Evolutionary conservation across 2,329 filamentous ascomycete genomes (phyloP).

Genomic region (Microcyclospora tardicrescens): DNA sequence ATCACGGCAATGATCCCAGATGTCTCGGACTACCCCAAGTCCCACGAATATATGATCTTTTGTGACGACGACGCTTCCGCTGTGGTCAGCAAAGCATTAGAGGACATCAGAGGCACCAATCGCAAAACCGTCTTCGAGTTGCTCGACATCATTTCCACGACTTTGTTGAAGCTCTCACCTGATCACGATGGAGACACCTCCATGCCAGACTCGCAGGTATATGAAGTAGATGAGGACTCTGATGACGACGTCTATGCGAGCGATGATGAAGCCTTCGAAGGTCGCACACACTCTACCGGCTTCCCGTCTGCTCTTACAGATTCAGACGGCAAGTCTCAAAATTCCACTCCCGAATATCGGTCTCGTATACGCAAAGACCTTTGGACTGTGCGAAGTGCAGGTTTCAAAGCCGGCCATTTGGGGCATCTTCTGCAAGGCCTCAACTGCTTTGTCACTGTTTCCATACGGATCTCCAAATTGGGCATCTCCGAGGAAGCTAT

Average conservation of each 20-base stretch:
- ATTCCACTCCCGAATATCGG: slow-evolving; percentile 6
- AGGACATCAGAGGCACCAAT: slow-evolving; percentile 31
- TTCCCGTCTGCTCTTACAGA: neutral
- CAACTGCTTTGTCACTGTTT: slow-evolving; percentile 48
- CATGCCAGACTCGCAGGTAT: slow-evolving; percentile 28
- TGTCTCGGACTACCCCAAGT: slow-evolving; percentile 45
- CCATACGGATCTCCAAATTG: slow-evolving; percentile 56
- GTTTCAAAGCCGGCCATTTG: slow-evolving; percentile 57
- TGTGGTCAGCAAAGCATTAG: slow-evolving; percentile 31
- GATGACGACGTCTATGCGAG: slow-evolving; percentile 22
- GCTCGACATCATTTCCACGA: slow-evolving; percentile 33
- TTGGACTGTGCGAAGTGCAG: slow-evolving; percentile 45
- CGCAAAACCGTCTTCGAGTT: slow-evolving; percentile 37
- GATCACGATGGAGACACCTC: slow-evolving; percentile 31
- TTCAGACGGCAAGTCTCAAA: neutral
- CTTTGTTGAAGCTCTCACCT: slow-evolving; percentile 20
- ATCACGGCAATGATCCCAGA: slow-evolving; percentile 35
- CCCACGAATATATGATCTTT: slow-evolving; percentile 46
- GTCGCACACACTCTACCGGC: neutral
- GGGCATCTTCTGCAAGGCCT: slow-evolving; percentile 37
- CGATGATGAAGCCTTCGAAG: slow-evolving; percentile 16
- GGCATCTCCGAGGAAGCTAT: slow-evolving; percentile 61
- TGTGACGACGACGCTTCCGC: slow-evolving; percentile 36
- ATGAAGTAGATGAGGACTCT: slow-evolving; percentile 24
- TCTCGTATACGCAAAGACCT: slow-evolving; percentile 41